These are phyloP conservation scores for Graphiopsis chlorocephala DNA, from an alignment of 2,329 filamentous ascomycete genomes.

Conservation along the genomic window DNA sequence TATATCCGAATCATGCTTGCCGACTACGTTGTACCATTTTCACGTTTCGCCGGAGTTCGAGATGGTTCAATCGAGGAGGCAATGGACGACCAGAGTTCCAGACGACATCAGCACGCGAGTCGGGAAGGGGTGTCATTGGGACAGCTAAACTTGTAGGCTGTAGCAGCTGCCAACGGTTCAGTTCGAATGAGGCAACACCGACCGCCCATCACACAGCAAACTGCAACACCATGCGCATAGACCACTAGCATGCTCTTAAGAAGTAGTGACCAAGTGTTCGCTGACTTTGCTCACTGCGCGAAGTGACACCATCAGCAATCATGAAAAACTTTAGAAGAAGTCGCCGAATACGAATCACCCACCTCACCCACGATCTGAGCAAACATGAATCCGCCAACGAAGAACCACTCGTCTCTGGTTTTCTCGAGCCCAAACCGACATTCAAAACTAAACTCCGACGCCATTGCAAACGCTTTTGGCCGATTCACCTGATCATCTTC, in stretches of 20 bases:
- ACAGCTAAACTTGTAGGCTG: neutral
- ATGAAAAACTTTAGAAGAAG: neutral
- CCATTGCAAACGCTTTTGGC: neutral
- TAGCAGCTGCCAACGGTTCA: neutral
- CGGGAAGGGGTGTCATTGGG: neutral
- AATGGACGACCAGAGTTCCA: neutral
- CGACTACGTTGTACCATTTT: neutral
- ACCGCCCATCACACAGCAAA: neutral
- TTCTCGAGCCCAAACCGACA: neutral
- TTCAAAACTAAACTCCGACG: neutral
- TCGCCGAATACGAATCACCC: neutral
- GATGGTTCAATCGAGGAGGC: neutral
- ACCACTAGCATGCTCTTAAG: neutral
- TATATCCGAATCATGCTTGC: too few species aligned
- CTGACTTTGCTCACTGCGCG: neutral
- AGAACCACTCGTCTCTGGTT: neutral
- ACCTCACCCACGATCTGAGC: neutral
- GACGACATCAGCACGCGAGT: neutral
- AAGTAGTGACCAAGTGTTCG: neutral
- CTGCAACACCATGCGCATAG: neutral
- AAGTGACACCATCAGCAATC: neutral
- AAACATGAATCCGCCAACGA: neutral
- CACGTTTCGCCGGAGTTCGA: neutral
- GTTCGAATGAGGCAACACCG: neutral
- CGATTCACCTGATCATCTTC: neutral